Base-by-base conservation (phyloP, 352 stramenopile genomes). In the Globisporangium acanthophoron region DNA sequence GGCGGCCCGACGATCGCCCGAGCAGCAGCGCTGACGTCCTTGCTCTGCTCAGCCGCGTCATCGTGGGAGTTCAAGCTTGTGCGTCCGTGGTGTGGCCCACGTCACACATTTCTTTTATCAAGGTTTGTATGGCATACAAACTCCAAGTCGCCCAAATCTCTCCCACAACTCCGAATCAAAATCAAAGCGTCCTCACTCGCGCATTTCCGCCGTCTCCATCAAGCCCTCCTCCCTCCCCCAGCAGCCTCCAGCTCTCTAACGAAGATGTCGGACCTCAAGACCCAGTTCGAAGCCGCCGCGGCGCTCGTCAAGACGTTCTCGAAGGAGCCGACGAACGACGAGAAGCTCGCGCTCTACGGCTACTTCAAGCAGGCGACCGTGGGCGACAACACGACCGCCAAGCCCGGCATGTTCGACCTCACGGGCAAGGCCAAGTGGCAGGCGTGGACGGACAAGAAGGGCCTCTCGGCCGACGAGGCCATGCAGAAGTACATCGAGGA, bases 321-420 rank as follows among this genome's bases (percentile, higher is more conserved):
- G 56, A 90, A 88, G 71, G 72, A 72, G 20, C 79, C 78, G 65
- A 69, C 67, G n/a, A 94, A 96, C 81, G 83, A 93, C 52, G 85
- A 96, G 67, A 96, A 96, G 80, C 84, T 96, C 59, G 70, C 74
- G 27, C 68, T 96, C 51, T 96, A 96, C 78, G 78, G 82, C n/a
- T 78, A 83, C 66, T 96, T 81, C 84, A 96, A 96, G 82, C 88
- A 96, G 72, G 87, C 85, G 48, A 96, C 83, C 12, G 67, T 90
- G 27, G 88, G 88, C 20, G 86, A 96, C 80, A 88, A 89, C 73
- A 90, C 76, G 61, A 92, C 82, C 50, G 35, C 73, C 55, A 83
- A 82, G 63, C 82, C 88, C 6, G 85, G 87, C 61, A 94, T 96
- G 81, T 90, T 95, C 58, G 82, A 96, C 70, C 57, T 96, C 35